Percentiles rank a stretch among this genome's conserved stretches.
These are phyloP conservation scores for Trichoderma virens DNA, from an alignment of 495 filamentous ascomycete species.

Conservation along the genomic window DNA sequence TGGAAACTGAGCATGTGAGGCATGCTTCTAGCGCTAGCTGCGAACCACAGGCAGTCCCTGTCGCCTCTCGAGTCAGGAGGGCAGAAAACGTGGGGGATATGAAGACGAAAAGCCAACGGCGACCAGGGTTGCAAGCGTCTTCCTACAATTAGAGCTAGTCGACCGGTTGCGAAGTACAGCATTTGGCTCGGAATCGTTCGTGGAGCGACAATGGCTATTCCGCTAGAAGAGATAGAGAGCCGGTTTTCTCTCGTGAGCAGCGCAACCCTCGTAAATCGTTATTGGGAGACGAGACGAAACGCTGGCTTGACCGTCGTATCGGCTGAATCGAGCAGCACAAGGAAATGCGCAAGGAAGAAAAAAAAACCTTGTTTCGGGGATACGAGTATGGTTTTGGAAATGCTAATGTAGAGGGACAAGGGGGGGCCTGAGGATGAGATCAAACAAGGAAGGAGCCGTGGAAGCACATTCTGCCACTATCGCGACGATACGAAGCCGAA, in stretches of 20 bases:
- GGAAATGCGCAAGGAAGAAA: background rate
- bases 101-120: background rate
- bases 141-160: too few relatives aligned
- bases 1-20: background rate
- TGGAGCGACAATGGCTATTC: background rate
- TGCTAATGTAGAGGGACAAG: background rate
- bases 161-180: too few relatives aligned
- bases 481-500: background rate
- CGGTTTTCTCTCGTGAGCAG: background rate
- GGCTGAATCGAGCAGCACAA: background rate
- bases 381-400: background rate
- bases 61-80: background rate
- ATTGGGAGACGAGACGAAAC: background rate
- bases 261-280: too few relatives aligned
- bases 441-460: conserved; percentile 6
- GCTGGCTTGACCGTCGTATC: background rate
- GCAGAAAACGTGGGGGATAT: background rate
- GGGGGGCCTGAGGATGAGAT: background rate
- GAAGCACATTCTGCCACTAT: background rate
- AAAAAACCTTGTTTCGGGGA: background rate
- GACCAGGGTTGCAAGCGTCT: too few relatives aligned
- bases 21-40: background rate
- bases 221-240: background rate
- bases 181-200: background rate
- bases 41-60: background rate